Base-by-base conservation (phyloP, 148 eudicot genomes). In the Persicaria maculosa region DNA sequence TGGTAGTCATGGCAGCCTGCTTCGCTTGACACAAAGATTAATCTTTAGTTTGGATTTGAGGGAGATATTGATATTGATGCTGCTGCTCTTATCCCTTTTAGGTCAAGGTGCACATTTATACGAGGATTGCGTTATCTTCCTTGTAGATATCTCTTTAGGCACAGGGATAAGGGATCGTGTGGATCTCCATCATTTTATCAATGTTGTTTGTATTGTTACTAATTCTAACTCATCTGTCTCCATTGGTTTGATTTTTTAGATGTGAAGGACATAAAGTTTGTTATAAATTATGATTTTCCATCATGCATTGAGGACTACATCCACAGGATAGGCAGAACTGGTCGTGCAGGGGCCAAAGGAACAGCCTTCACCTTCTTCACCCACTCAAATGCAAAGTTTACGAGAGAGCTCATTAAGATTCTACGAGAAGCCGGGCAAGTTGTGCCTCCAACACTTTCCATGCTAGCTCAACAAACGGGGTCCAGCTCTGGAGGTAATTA, bases 221-320 rank as follows among this genome's bases (percentile, higher is more conserved):
- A 20, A 71, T 4, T 22, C 11, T 20, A 68, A 17, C 52, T 47
- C 50, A n/a, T 45, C 40, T 47, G n/a, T 45, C 54, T 71, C 16
- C 73, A 45, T 71, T 47, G 73, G 14, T 74, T 77, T 48, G 47
- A 58, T 78, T 74, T 17, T 78, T 85, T 79, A 92, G 99, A 95
- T 90, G 99, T 95, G 89, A 95, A 95, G 87, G 97, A 92, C 91
- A 95, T 95, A 73, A 95, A 95, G 84, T 92, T 93, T 72, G 97
- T 92, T 72, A 80, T 95, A 77, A 95, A 95, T 74, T 95, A 90
- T 81, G 99, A 92, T 84, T 95, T 95, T 46, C 97, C 99, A 8
- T 61, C 99, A 70, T 83, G 90, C 77, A 87, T 95, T 22, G 97
- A 95, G 80, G 99, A 95, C 77, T 95, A 95, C 81, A 89, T 92